Percentiles rank a stretch among this genome's conserved stretches.
These are phyloP conservation scores for Fusarium sulawesiense DNA, from an alignment of 2,329 filamentous ascomycete species.

Conservation along the genomic window DNA sequence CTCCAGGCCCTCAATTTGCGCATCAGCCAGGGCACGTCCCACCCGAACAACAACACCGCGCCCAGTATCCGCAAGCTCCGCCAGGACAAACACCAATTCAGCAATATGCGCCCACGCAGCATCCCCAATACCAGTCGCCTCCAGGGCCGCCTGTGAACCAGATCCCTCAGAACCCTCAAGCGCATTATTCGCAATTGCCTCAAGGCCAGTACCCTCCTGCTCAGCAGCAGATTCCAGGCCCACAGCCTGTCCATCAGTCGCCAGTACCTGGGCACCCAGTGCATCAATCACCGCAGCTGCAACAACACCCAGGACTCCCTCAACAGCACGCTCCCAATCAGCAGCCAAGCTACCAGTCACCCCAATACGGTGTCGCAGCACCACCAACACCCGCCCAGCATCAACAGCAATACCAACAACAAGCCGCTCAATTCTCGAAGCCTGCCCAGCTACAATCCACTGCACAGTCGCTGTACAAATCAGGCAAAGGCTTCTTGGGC, in stretches of 20 bases:
- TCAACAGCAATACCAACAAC: conserved; percentile 17
- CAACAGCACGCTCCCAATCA: conserved; percentile 5
- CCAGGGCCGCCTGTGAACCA: background rate
- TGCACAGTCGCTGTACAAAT: conserved; percentile 25
- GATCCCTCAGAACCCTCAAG: background rate
- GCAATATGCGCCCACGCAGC: background rate
- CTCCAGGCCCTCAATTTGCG: background rate
- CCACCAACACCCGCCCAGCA: conserved; percentile 15
- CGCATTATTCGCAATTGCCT: background rate
- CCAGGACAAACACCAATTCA: background rate
- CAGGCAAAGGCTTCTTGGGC: conserved; percentile 18
- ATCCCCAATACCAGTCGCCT: background rate
- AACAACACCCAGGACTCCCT: background rate
- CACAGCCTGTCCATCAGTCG: conserved; percentile 1
- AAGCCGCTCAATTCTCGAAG: conserved; percentile 25
- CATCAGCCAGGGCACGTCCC: background rate
- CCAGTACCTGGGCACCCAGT: background rate
- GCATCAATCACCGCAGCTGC: background rate
- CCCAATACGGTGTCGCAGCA: conserved; percentile 20
- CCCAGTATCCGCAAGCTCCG: background rate
- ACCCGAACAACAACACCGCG: background rate
- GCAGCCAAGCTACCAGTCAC: background rate
- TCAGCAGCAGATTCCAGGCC: background rate
- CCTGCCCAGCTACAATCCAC: background rate
- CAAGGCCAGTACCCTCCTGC: background rate